These are phyloP conservation scores for Geotrichum europaeum DNA, from an alignment of 1,139 yeast genomes.

Conservation along the genomic window DNA sequence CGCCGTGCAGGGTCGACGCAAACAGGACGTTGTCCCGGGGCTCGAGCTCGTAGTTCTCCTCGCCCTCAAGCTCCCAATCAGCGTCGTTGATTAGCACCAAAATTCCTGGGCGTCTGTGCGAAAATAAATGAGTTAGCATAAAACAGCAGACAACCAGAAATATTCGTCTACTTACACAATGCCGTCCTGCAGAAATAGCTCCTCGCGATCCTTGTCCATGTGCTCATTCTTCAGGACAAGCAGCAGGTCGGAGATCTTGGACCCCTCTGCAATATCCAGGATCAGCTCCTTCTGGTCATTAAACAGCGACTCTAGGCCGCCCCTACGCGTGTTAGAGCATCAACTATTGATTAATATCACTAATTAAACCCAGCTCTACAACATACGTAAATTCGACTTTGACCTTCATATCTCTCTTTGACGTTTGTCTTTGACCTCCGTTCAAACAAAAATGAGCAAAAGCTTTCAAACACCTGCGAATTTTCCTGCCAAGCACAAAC, in stretches of 20 bases:
- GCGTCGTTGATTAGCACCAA: conserved; percentile 87
- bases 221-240: conserved; percentile 44
- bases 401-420: conserved; percentile 20
- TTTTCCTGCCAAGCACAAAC: neutral
- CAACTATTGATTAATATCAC: neutral
- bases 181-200: conserved; percentile 76
- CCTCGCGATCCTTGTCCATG: conserved; percentile 55
- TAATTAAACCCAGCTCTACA: neutral
- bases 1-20: conserved; percentile 94
- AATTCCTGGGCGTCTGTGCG: conserved; percentile 76
- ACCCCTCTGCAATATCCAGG: conserved; percentile 40
- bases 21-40: conserved; percentile 75
- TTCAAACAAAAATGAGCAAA: neutral
- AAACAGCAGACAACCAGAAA: neutral
- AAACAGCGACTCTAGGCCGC: conserved; percentile 68
- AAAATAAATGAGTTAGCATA: neutral
- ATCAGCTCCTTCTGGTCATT: conserved; percentile 46
- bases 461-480: neutral
- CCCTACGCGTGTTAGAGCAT: conserved; percentile 30
- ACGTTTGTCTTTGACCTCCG: neutral
- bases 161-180: conserved; percentile 32
- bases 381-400: conserved; percentile 32
- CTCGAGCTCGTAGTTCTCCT: conserved; percentile 69
- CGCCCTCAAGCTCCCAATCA: conserved; percentile 96
- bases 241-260: conserved; percentile 54